phyloP scores from a whole-genome alignment of 805 yeast genomes.

The Teunomyces gatunensis region DNA sequence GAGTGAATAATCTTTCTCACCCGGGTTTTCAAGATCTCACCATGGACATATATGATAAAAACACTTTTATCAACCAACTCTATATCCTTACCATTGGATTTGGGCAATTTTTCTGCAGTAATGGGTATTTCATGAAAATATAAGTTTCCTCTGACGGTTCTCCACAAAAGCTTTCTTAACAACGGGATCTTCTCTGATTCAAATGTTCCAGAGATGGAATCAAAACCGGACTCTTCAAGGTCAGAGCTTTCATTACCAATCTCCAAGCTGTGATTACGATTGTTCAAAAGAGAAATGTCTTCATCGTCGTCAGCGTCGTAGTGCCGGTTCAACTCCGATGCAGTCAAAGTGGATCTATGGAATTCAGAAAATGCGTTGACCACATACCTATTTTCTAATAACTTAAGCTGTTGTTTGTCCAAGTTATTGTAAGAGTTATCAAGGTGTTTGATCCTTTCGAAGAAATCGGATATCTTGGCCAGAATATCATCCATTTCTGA shows the following conservation, averaged over 20 bases:
- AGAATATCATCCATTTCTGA: conserved; percentile 36
- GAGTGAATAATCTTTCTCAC: conserved; percentile 37
- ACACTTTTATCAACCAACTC: conserved; percentile 30
- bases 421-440: conserved; percentile 32
- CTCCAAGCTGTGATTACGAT: conserved; percentile 20
- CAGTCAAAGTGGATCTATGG: conserved; percentile 22
- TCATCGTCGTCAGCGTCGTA: conserved; percentile 24
- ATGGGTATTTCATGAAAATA: conserved; percentile 40
- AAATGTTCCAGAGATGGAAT: conserved; percentile 36
- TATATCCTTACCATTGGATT: conserved; percentile 9
- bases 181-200: conserved; percentile 34
- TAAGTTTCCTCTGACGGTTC: conserved; percentile 42
- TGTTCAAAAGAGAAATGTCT: conserved; percentile 26
- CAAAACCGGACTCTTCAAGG: conserved; percentile 24
- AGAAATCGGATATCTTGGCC: conserved; percentile 20
- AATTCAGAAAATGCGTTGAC: conserved; percentile 31
- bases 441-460: conserved; percentile 34
- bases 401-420: conserved; percentile 19
- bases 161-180: conserved; percentile 40
- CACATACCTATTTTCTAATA: conserved; percentile 37
- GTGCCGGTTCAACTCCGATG: neutral
- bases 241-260: conserved; percentile 19
- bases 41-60: conserved; percentile 40
- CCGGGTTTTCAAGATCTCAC: conserved; percentile 33
- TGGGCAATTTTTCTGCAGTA: conserved; percentile 15